These are phyloP conservation scores for Linderniella brevidens DNA, from an alignment of 257 asterid species.

Conservation along the genomic window DNA sequence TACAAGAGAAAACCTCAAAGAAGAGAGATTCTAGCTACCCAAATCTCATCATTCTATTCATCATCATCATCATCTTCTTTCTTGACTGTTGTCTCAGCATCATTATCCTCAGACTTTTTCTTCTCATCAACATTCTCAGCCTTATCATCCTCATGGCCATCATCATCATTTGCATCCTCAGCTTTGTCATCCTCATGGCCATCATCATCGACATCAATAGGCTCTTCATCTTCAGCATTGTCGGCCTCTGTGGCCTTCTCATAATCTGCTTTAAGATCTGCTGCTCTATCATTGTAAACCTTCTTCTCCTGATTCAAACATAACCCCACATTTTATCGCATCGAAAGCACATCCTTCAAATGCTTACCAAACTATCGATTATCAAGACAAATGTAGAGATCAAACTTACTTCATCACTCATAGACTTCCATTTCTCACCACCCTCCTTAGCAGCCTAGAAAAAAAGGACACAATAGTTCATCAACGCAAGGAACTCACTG, in stretches of 20 bases:
- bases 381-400: neutral
- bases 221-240: slow-evolving; percentile 20
- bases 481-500: neutral
- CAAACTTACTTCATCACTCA: slow-evolving; percentile 54
- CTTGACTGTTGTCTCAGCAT: slow-evolving; percentile 19
- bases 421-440: slow-evolving; percentile 65
- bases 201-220: slow-evolving; percentile 14
- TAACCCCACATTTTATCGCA: neutral
- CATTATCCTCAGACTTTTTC: slow-evolving; percentile 17
- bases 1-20: too few relatives aligned
- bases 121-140: neutral
- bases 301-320: slow-evolving; percentile 39
- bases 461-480: neutral
- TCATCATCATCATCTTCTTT: slow-evolving; percentile 24
- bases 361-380: neutral
- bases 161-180: slow-evolving; percentile 7
- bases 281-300: slow-evolving; percentile 47
- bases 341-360: neutral
- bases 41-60: slow-evolving; percentile 11
- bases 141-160: slow-evolving; percentile 12
- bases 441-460: slow-evolving; percentile 72
- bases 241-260: slow-evolving; percentile 19
- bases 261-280: slow-evolving; percentile 65
- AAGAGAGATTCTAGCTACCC: too few relatives aligned
- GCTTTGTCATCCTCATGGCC: slow-evolving; percentile 9